Percentiles rank a stretch among this genome's conserved stretches.
These are phyloP conservation scores for Glycine soja DNA, from an alignment of 306 rosid genomes.

Conservation along the genomic window DNA sequence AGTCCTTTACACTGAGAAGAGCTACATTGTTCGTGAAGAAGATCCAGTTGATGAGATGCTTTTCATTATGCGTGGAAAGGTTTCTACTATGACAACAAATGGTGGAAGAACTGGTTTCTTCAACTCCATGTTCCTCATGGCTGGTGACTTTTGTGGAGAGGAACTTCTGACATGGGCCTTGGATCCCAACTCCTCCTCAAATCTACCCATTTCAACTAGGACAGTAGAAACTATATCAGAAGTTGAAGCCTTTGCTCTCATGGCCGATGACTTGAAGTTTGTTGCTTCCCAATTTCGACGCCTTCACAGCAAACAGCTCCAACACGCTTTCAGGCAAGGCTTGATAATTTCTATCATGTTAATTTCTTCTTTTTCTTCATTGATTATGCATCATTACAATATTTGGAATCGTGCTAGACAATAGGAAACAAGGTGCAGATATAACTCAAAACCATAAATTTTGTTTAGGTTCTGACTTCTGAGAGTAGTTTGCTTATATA, in stretches of 20 bases:
- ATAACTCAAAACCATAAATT: slow-evolving; percentile 1
- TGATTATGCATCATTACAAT: neutral
- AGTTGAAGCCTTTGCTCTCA: slow-evolving; percentile 89
- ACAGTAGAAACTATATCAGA: slow-evolving; percentile 75
- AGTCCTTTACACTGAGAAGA: slow-evolving; percentile 70
- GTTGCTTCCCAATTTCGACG: slow-evolving; percentile 75
- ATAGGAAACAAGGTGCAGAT: neutral
- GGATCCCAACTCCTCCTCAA: slow-evolving; percentile 70
- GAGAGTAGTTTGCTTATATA: neutral
- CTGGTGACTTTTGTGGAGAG: slow-evolving; percentile 90
- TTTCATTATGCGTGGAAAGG: slow-evolving; percentile 78
- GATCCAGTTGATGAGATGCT: slow-evolving; percentile 89
- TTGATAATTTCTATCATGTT: slow-evolving; percentile 12
- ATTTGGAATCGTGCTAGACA: neutral
- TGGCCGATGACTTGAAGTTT: slow-evolving; percentile 71
- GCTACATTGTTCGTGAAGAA: slow-evolving; percentile 72
- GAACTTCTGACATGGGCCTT: slow-evolving; percentile 92
- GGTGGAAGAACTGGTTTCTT: slow-evolving; percentile 77
- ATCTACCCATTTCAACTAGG: slow-evolving; percentile 75
- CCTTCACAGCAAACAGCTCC: slow-evolving; percentile 67
- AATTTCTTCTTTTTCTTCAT: neutral
- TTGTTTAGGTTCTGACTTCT: neutral
- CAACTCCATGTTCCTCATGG: slow-evolving; percentile 56
- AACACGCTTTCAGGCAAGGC: slow-evolving; percentile 71
- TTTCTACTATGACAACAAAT: slow-evolving; percentile 63